Percentiles rank a stretch among this genome's conserved stretches.
Evolutionary conservation across 2,329 filamentous ascomycete species (phyloP).

Genomic region (Colletotrichum sidae): DNA sequence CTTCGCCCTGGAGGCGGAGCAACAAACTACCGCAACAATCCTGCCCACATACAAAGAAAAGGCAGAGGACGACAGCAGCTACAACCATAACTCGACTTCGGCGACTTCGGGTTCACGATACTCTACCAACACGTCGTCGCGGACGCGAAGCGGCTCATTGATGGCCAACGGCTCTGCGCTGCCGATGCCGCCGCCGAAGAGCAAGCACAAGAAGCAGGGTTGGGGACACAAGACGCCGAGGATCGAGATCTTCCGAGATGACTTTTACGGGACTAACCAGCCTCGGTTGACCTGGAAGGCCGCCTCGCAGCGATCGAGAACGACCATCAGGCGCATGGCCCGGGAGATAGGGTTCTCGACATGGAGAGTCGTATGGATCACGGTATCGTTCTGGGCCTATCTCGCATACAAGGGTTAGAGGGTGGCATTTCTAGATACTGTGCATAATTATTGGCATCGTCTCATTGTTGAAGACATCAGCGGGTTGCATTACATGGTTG

Average conservation of each 20-base stretch:
- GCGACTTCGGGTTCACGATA: conserved; percentile 50
- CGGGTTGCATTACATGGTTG: conserved; percentile 31
- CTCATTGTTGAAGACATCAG: conserved; percentile 14
- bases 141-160: conserved; percentile 42
- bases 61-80: conserved; percentile 58
- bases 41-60: conserved; percentile 67
- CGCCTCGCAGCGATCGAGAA: conserved; percentile 42
- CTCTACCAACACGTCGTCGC: conserved; percentile 43
- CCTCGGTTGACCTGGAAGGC: conserved; percentile 45
- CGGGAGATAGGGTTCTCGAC: conserved; percentile 72
- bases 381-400: conserved; percentile 73
- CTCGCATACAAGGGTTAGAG: conserved; percentile 71
- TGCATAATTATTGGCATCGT: conserved; percentile 21
- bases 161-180: conserved; percentile 40
- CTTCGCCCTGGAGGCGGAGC: conserved; percentile 62
- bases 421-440: not conserved
- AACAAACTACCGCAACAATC: conserved; percentile 41
- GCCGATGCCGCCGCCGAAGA: conserved; percentile 41
- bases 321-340: conserved; percentile 59
- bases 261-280: conserved; percentile 57
- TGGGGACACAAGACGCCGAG: conserved; percentile 60
- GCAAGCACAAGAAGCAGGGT: conserved; percentile 52
- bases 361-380: conserved; percentile 73
- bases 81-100: conserved; percentile 40
- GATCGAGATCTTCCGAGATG: conserved; percentile 64